phyloP scores from a whole-genome alignment of 2,329 filamentous ascomycete species.

The Neurospora sp. region DNA sequence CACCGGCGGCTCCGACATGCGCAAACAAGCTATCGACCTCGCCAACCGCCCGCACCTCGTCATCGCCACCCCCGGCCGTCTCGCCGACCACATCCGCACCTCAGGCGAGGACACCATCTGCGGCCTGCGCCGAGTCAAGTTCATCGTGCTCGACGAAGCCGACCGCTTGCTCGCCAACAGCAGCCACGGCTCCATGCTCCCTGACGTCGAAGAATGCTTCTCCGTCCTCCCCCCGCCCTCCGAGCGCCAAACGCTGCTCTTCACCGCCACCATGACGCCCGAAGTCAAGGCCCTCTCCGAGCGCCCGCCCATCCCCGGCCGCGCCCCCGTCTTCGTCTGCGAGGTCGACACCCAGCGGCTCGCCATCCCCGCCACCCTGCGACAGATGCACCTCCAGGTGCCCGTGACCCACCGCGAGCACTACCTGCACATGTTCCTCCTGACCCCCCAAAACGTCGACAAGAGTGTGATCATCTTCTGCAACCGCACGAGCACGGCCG shows the following conservation, averaged over 20 bases:
- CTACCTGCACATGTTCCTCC: conserved; percentile 82
- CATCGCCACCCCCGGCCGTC: conserved; percentile 84
- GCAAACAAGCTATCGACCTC: conserved; percentile 76
- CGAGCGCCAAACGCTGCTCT: conserved; percentile 84
- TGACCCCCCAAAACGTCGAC: conserved; percentile 63
- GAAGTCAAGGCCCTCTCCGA: conserved; percentile 83
- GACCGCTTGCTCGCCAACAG: conserved; percentile 73
- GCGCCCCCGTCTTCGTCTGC: conserved; percentile 75
- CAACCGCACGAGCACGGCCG: conserved; percentile 83
- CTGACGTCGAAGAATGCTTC: conserved; percentile 83
- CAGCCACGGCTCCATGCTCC: conserved; percentile 78
- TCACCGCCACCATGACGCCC: conserved; percentile 90
- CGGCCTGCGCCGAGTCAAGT: conserved; percentile 67
- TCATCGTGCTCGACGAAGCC: conserved; percentile 91
- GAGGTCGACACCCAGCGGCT: conserved; percentile 71
- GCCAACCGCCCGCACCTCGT: conserved; percentile 79
- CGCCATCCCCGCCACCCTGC: conserved; percentile 70
- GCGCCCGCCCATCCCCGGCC: conserved; percentile 57
- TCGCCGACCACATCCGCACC: conserved; percentile 86
- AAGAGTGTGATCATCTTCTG: conserved; percentile 88
- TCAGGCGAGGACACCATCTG: conserved; percentile 87
- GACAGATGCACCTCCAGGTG: conserved; percentile 78
- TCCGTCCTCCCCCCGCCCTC: conserved; percentile 66
- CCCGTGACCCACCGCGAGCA: conserved; percentile 90
- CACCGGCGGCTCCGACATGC: conserved; percentile 89